Percentiles rank a stretch among this genome's conserved stretches.
Evolutionary conservation across 306 rosid species (phyloP).

Genomic region (Elaeagnus macrophylla): DNA sequence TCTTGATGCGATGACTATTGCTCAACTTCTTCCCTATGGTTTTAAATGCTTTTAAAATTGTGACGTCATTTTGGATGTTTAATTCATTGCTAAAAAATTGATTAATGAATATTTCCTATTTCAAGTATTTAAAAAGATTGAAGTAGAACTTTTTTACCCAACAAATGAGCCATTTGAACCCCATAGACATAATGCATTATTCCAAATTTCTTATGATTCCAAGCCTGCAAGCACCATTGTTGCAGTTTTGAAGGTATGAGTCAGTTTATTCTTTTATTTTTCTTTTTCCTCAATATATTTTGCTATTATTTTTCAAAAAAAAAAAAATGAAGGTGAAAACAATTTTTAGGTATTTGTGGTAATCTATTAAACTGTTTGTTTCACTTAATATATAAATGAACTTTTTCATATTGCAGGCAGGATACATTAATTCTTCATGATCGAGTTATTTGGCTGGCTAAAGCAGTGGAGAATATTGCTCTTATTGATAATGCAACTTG

Average conservation of each 20-base stretch:
- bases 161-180: conserved; percentile 79
- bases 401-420: no score
- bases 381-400: no score
- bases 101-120: background rate
- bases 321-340: no score
- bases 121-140: conserved; percentile 67
- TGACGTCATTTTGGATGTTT: background rate
- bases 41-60: no score
- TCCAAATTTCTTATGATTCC: conserved; percentile 61
- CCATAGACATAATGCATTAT: conserved; percentile 60
- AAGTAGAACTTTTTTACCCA: conserved; percentile 68
- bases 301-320: background rate
- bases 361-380: no score
- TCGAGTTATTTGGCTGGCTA: no score
- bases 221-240: conserved; percentile 74
- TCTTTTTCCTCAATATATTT: background rate
- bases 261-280: background rate
- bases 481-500: no score
- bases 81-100: background rate
- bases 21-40: no score
- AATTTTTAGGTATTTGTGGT: no score
- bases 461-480: no score
- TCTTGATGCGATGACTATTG: no score
- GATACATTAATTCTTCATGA: no score
- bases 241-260: conserved; percentile 69